A percentile compares a stretch with the other conserved stretches of the same genome.
These are phyloP conservation scores for Stagonosporopsis cucurbitacearum DNA, from an alignment of 2,329 filamentous ascomycete species.

Conservation along the genomic window DNA sequence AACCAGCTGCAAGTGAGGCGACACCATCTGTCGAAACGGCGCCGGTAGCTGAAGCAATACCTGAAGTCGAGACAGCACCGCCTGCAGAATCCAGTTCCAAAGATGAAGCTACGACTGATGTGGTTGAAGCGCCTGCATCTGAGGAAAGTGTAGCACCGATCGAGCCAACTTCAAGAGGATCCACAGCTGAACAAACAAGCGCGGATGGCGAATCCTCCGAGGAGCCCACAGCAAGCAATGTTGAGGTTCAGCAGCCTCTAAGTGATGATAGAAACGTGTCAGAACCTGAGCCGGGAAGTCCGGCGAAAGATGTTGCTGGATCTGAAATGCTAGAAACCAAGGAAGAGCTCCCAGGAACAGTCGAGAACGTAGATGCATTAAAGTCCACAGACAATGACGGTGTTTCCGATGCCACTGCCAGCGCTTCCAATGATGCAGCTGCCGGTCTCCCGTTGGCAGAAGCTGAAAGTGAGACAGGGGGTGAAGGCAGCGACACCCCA, in stretches of 20 bases:
- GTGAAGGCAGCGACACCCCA: conserved; percentile 1
- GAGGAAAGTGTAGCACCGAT: not conserved
- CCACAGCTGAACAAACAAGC: not conserved
- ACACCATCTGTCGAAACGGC: not conserved
- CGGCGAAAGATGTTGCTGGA: not conserved
- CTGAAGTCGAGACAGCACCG: not conserved
- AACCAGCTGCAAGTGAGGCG: not conserved
- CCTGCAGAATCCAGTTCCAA: not conserved
- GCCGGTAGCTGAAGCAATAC: not conserved
- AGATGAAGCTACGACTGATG: not conserved
- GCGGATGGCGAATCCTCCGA: not conserved
- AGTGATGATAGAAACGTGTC: not conserved
- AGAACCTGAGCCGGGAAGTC: not conserved
- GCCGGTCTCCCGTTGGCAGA: not conserved
- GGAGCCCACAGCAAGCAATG: not conserved
- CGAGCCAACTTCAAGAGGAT: not conserved
- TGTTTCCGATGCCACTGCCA: not conserved
- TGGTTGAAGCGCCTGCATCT: not conserved
- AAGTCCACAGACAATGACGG: not conserved
- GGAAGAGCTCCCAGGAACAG: not conserved
- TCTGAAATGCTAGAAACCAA: not conserved
- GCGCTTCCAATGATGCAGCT: not conserved
- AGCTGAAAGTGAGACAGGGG: not conserved
- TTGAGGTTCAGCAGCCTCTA: not conserved
- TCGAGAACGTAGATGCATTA: not conserved